These are phyloP conservation scores for Brassica napus DNA, from an alignment of 345 rosid species.

Conservation along the genomic window Da-Ae NC_063450.1:6619001-6619500, in stretches of 20 bases:
- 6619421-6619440: conserved; percentile 63
- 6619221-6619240: conserved; percentile 35
- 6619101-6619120: conserved; percentile 36
- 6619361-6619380: conserved; percentile 32
- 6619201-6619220: conserved; percentile 49
- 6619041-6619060: neutral
- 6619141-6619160: conserved; percentile 52
- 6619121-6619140: conserved; percentile 37
- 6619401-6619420: conserved; percentile 76
- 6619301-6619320: conserved; percentile 84
- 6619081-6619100: neutral
- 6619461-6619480: conserved; percentile 81
- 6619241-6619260: conserved; percentile 43
- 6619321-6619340: conserved; percentile 42
- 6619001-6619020: conserved; percentile 60
- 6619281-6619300: conserved; percentile 75
- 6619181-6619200: conserved; percentile 45
- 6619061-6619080: neutral
- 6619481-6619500: conserved; percentile 40
- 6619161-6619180: conserved; percentile 48
- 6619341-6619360: conserved; percentile 35
- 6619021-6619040: conserved; percentile 10
- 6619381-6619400: conserved; percentile 38
- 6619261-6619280: conserved; percentile 36
- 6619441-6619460: conserved; percentile 22